phyloP scores from a whole-genome alignment of 2,329 filamentous ascomycete species.

The Bipolaris victoriae region DNA sequence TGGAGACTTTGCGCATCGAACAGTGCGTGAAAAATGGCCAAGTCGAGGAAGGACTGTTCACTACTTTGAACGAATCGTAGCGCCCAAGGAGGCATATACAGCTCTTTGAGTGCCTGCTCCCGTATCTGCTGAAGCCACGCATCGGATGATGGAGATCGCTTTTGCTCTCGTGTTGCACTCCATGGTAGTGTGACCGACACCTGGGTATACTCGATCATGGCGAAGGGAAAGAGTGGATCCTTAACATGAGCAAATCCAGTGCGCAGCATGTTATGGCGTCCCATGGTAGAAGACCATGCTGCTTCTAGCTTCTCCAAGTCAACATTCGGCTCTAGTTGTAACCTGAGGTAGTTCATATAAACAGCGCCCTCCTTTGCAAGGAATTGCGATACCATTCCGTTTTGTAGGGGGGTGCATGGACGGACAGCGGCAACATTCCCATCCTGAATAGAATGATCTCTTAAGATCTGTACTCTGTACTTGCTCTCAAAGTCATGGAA shows the following conservation, averaged over 20 bases:
- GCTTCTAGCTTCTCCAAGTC: constrained; percentile 52
- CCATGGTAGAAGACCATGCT: constrained; percentile 66
- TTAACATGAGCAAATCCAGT: constrained; percentile 73
- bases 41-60: constrained; percentile 44
- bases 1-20: constrained; percentile 82
- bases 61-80: constrained; percentile 56
- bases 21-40: constrained; percentile 77
- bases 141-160: constrained; percentile 9
- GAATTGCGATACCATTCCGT: constrained; percentile 79
- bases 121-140: constrained; percentile 34
- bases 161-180: constrained; percentile 12
- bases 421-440: constrained; percentile 63
- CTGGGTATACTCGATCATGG: constrained; percentile 70
- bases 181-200: constrained; percentile 46
- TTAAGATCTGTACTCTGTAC: constrained; percentile 46
- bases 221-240: constrained; percentile 67
- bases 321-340: constrained; percentile 55
- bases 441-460: constrained; percentile 37
- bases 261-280: constrained; percentile 72
- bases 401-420: constrained; percentile 81
- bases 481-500: constrained; percentile 59
- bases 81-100: constrained; percentile 69
- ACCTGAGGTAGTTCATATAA: constrained; percentile 77
- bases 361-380: constrained; percentile 67
- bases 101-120: constrained; percentile 47